Base-by-base conservation (phyloP, 495 filamentous ascomycete species). In the Aspergillus heteromorphus region DNA sequence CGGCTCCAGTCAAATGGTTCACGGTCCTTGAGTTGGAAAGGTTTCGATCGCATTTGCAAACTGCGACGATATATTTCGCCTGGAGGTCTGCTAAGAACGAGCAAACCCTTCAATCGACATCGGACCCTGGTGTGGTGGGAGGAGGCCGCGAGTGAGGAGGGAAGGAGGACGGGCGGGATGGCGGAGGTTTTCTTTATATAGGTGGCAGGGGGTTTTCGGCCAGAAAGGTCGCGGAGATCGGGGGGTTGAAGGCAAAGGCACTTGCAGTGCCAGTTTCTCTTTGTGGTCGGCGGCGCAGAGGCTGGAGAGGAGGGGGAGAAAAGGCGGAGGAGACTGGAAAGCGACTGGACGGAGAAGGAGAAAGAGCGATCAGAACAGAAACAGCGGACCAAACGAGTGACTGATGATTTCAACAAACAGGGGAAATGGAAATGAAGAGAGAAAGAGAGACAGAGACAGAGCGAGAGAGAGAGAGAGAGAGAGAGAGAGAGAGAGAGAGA, bases 11-110 rank as follows among this genome's bases (percentile, higher is more conserved):
- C 27, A 52, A 45, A 56, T 56, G 27, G 36, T 66, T 63, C 57
- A 64, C 50, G 51, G 64, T 70, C 65, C 62, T 60, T 61, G 61
- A 56, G 51, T 52, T 43, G 49, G 48, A 56, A 38, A 47, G 53
- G 11, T 53, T 61, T 58, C 45, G 45, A 36, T 53, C 52, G 57
- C 57, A 58, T 63, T 56, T 20, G 51, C 45, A 21, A 47, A 48
- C 13, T 47, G n/a, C 25, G 34, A 51, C 43, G 27, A 13, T 8
- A 10, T 27, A n/a, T 29, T 51, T 17, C 36, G 25, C 4, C 18
- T 34, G 49, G 23, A 40, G 23, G 40, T 18, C 29, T 18, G 36
- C 16, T 51, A 20, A 21, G 9, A 19, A 51, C 42, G 20, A 36
- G 27, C 48, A 29, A 51, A 48, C 30, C 45, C 43, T 36, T 51